Conservation (phyloP, 2,329 filamentous ascomycete species). For the Sclerotinia glacialis region DNA sequence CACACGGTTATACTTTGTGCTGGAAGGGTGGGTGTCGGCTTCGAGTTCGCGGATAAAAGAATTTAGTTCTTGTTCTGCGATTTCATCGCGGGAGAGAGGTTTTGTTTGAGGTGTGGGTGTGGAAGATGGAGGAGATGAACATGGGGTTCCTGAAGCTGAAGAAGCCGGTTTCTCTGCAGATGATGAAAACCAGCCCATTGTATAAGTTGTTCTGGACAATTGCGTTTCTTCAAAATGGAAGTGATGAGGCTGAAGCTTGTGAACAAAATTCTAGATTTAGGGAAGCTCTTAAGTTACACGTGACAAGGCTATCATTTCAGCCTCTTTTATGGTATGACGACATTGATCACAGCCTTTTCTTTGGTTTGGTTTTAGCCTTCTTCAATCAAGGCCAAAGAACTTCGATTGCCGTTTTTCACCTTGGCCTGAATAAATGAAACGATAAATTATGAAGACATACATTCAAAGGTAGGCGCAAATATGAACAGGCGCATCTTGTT, state of each 20-base stretch:
- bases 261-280: constrained; percentile 18
- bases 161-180: constrained; percentile 28
- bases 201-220: constrained; percentile 27
- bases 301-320: constrained; percentile 19
- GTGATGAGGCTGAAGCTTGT: constrained; percentile 21
- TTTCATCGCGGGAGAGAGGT: constrained; percentile 34
- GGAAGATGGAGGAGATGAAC: constrained; percentile 26
- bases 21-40: constrained; percentile 30
- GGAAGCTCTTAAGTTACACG: constrained; percentile 1
- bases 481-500: constrained; percentile 38
- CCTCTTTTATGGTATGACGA: background rate
- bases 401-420: background rate
- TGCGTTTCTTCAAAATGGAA: constrained; percentile 16
- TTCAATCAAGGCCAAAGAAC: background rate
- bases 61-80: constrained; percentile 39
- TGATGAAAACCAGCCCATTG: constrained; percentile 64
- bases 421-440: background rate
- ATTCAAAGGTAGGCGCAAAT: constrained; percentile 13
- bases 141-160: background rate
- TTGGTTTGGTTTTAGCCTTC: background rate
- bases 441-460: constrained; percentile 13
- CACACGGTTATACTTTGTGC: constrained; percentile 36
- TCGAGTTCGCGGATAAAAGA: constrained; percentile 40
- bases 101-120: constrained; percentile 24
- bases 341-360: background rate